phyloP scores from a whole-genome alignment of 78 protist genomes.

The Anaeramoeba flamelloides region DNA sequence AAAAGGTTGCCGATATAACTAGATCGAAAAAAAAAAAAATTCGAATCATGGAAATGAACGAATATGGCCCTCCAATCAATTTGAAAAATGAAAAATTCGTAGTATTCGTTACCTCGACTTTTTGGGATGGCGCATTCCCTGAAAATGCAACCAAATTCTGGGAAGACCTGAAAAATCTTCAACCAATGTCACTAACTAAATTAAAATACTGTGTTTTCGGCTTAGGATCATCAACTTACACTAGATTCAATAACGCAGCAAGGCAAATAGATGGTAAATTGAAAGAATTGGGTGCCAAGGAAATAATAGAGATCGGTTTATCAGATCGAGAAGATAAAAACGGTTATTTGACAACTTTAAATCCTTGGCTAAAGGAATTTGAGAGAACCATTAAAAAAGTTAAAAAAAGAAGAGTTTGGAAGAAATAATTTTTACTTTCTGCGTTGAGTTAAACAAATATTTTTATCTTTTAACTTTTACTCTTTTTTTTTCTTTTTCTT shows the following conservation, averaged over 20 bases:
- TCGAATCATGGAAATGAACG: no score
- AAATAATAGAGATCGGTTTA: slow-evolving; percentile 1
- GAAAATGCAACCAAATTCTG: slow-evolving; percentile 1
- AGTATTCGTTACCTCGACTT: not conserved
- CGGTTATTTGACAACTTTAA: not conserved
- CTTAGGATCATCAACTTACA: not conserved
- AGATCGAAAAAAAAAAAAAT: no score
- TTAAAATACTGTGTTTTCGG: not conserved
- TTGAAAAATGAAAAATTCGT: not conserved
- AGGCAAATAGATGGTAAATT: not conserved
- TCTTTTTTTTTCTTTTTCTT: no score
- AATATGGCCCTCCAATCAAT: slow-evolving; percentile 2
- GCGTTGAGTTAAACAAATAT: no score
- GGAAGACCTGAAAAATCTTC: not conserved
- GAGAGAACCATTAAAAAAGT: no score
- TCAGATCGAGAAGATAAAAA: slow-evolving; percentile 11
- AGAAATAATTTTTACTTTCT: no score
- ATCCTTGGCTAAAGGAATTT: slow-evolving; percentile 5
- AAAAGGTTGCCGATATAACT: not conserved
- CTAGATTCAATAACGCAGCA: slow-evolving; percentile 2
- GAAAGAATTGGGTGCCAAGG: not conserved
- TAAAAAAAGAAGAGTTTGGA: no score
- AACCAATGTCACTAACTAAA: not conserved
- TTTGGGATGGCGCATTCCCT: slow-evolving; percentile 12
- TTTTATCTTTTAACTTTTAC: no score